Conservation (phyloP, 2,329 filamentous ascomycete genomes). For the Ceratocystis huliohia region DNA sequence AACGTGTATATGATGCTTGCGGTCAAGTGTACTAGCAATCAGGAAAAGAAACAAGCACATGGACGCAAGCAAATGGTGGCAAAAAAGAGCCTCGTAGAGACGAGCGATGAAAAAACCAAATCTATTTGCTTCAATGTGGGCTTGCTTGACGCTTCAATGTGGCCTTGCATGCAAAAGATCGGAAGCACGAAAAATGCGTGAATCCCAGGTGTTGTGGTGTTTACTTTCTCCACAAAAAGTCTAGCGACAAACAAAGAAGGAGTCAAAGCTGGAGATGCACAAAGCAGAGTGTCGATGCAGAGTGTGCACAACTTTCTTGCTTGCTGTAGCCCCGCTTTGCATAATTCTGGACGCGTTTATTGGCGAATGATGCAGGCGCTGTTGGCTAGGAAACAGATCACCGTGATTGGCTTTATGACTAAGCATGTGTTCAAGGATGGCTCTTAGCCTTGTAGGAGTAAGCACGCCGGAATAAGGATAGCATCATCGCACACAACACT, state of each 20-base stretch:
- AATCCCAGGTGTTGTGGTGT: slow-evolving; percentile 7
- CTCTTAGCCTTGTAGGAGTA: too few relatives aligned
- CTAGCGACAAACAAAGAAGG: not conserved
- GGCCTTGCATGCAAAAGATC: not conserved
- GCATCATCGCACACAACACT: too few relatives aligned
- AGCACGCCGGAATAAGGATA: too few relatives aligned
- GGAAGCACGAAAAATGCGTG: slow-evolving; percentile 4
- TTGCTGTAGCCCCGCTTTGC: not conserved
- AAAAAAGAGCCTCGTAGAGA: not conserved
- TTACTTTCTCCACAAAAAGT: slow-evolving; percentile 10
- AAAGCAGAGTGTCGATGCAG: not conserved
- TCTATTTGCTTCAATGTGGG: not conserved
- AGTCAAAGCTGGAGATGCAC: not conserved
- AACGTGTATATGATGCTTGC: not conserved
- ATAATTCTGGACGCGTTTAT: slow-evolving; percentile 9
- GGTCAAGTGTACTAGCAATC: not conserved
- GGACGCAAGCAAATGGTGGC: not conserved
- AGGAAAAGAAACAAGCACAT: not conserved
- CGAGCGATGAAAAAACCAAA: not conserved
- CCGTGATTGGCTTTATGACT: not conserved
- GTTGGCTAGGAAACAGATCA: slow-evolving; percentile 6
- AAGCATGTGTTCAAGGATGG: not conserved
- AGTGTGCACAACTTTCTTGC: not conserved
- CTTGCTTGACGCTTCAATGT: not conserved
- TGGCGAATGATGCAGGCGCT: not conserved